Evolutionary conservation across 306 rosid species (phyloP), one percentile per base, ranked within the genome.

Genomic region (Abrus precatorius): DNA sequence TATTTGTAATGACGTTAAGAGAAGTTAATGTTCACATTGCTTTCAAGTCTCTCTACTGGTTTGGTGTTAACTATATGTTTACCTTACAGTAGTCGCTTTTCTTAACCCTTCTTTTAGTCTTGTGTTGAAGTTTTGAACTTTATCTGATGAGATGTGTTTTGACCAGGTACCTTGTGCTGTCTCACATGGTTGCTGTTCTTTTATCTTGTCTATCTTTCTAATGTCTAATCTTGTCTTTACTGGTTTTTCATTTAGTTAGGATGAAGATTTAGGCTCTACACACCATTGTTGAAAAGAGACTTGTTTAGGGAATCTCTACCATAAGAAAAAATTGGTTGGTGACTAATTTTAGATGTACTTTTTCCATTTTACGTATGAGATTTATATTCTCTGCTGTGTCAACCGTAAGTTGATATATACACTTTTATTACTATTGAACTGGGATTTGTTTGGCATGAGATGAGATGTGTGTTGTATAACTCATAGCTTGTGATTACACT

Each of bases 71-170:
- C 28, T 41, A 75, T 74, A 10, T 45, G 44, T 74, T 84, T 75
- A 60, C 75, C 74, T 43, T 55, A 47, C 74, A 33, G 59, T 73
- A 47, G 53, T 74, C 44, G 44, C 66, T 85, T 70, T 60, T 74
- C 54, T 67, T 81, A 66, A 63, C 61, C 56, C 33, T 40, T 78
- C 11, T 62, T 76, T 83, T 76, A 69, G 73, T 77, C 40, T 36
- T 74, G 3, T 82, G 69, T 84, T 79, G 80, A 64, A 54, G 40
- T 76, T 72, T 70, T 77, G 74, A 32, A 65, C 70, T 77, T 82
- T 77, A 59, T 68, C 60, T 81, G 82, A 81, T 84, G 83, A 84
- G 84, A 80, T 75, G 48, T 76, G 13, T 49, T 83, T 77, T 80
- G 50, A 52, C 38, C 59, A 20, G 78, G 86, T 80, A 75, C 78